Base-by-base conservation (phyloP, 179 eudicot species). In the Patellifolia procumbens region DNA sequence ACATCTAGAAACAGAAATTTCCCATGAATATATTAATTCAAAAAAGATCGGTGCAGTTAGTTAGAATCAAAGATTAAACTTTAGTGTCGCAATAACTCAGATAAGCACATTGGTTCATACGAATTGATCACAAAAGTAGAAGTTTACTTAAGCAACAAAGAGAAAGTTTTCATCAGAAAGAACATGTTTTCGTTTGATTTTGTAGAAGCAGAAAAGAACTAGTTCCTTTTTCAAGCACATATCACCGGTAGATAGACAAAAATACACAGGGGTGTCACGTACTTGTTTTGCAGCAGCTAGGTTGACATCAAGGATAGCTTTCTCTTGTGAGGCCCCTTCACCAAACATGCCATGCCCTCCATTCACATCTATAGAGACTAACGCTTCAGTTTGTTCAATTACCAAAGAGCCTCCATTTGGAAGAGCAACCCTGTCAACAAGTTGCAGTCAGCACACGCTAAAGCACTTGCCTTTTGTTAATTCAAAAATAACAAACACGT, bases 341-440 rank as follows among this genome's bases (percentile, higher is more conserved):
- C 97, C 97, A 83, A 92, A 89, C 95, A 92, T 91, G 58, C 91
- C 87, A 70, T 90, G 93, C 37, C 99, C 99, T 60, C 99, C 97
- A 83, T 95, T 95, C 76, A 95, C 97, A 77, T 92, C 97, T 72
- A 95, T 82, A 39, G 99, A 92, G 55, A 95, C 97, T 74, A 95
- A 86, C 77, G 99, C 99, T 85, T 95, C 98, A 51, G 98, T 94
- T 84, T 94, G 97, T 86, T 94, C 97, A 79, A 94, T 94, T 61
- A 92, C 97, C 67, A 94, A 76, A 85, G 91, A 91, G 74, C 97
- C 98, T 77, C 98, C 97, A 81, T 91, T 92, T 69, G 84, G 87
- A 68, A 94, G 93, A 56, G 90, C 75, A 75, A 94, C 96, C 87
- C 98, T 94, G 79, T 43, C 76, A 76, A 80, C 45, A 58, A 77